Conservation (phyloP, 345 rosid species). For the Aurinia saxatilis region DNA sequence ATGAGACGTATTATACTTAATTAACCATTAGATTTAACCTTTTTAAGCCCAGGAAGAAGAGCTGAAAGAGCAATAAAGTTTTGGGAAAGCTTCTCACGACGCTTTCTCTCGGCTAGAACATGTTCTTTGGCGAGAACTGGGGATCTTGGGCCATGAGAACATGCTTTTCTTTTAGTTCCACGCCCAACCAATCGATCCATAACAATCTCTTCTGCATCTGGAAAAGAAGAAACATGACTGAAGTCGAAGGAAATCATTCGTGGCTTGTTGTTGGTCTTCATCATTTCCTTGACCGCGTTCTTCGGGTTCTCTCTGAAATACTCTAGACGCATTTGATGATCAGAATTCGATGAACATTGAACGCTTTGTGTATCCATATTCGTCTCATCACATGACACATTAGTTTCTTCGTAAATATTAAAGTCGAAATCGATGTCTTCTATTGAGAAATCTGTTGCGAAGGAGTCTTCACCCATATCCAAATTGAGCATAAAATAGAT, state of each 20-base stretch:
- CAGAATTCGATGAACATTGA: neutral
- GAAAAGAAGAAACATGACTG: conserved; percentile 2
- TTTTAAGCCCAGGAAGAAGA: conserved; percentile 70
- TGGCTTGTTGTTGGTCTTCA: conserved; percentile 11
- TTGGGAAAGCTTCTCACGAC: conserved; percentile 70
- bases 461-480: conserved; percentile 25
- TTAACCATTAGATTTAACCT: no score
- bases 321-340: conserved; percentile 4
- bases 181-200: neutral
- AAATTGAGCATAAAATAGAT: neutral
- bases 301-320: neutral
- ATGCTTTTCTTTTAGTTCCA: conserved; percentile 21
- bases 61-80: conserved; percentile 64
- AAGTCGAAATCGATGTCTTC: conserved; percentile 28
- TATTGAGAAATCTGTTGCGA: conserved; percentile 16
- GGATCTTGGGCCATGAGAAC: conserved; percentile 27
- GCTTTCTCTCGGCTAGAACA: conserved; percentile 76
- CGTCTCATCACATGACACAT: neutral
- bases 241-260: conserved; percentile 21
- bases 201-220: neutral
- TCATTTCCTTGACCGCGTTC: no score
- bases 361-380: conserved; percentile 1
- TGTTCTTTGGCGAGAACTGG: conserved; percentile 58
- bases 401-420: neutral
- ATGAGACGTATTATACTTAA: no score